Evolutionary conservation across 768 basidiomycete species (phyloP).

Genomic region (Coprinopsis strossmayeri): DNA sequence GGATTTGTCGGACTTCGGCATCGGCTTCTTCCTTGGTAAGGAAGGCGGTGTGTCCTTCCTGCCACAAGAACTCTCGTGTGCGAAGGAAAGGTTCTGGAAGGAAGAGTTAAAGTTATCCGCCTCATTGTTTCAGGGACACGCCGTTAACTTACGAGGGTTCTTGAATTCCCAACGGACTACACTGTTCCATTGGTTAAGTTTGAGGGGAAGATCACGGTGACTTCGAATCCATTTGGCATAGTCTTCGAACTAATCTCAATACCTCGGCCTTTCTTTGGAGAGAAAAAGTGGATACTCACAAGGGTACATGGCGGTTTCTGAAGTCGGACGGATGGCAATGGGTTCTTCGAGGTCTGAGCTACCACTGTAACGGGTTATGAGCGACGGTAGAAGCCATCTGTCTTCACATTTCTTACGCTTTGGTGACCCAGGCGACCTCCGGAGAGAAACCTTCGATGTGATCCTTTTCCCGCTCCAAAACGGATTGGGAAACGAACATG

Average conservation of each 20-base stretch:
- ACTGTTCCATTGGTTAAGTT: slow-evolving; percentile 98
- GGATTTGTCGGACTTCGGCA: slow-evolving; percentile 84
- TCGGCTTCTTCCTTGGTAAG: slow-evolving; percentile 88
- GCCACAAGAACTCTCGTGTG: slow-evolving; percentile 99
- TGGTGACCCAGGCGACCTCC: slow-evolving; percentile 99
- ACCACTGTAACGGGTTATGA: slow-evolving; percentile 71
- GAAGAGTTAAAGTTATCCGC: slow-evolving; percentile 33
- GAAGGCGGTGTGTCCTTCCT: slow-evolving; percentile 97
- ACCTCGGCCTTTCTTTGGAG: too few relatives aligned
- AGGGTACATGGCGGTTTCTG: slow-evolving; percentile 99
- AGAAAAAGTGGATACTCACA: too few relatives aligned
- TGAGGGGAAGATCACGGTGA: slow-evolving; percentile 93
- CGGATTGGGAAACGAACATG: slow-evolving; percentile 92
- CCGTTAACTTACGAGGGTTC: slow-evolving; percentile 53
- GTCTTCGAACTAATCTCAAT: slow-evolving; percentile 46
- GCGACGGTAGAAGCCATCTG: too few relatives aligned
- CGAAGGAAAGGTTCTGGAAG: slow-evolving; percentile 82
- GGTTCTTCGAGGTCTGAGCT: slow-evolving; percentile 93
- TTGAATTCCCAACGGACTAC: slow-evolving; percentile 99
- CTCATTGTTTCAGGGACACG: not conserved
- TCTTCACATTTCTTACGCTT: too few relatives aligned
- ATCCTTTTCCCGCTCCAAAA: slow-evolving; percentile 94
- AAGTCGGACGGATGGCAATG: slow-evolving; percentile 96
- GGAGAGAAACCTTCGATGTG: slow-evolving; percentile 99
- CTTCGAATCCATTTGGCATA: slow-evolving; percentile 99